These are phyloP conservation scores for Paraglomus brasilianum DNA, from an alignment of 192 early-diverging fungal species.

Conservation along the genomic window DNA sequence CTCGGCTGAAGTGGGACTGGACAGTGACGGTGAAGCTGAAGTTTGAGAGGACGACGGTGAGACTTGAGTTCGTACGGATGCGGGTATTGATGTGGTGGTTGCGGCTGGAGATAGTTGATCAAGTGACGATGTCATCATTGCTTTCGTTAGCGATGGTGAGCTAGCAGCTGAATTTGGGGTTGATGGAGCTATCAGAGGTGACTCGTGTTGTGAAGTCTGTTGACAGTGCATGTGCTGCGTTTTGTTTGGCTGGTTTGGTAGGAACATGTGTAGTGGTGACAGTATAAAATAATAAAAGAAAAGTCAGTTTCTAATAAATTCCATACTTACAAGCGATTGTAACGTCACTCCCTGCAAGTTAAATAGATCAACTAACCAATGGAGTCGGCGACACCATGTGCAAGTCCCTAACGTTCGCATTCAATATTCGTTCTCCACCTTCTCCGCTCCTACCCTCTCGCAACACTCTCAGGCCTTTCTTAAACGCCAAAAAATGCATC, in stretches of 20 bases:
- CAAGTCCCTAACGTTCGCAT: neutral
- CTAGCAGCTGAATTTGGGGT: neutral
- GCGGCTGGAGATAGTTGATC: slow-evolving; percentile 24
- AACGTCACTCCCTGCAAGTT: neutral
- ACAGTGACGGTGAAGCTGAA: slow-evolving; percentile 33
- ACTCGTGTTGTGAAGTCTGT: no score
- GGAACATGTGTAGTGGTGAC: neutral
- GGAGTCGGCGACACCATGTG: neutral
- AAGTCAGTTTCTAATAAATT: neutral
- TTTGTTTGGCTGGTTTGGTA: neutral
- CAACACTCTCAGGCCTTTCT: slow-evolving; percentile 47
- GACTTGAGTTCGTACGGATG: slow-evolving; percentile 28
- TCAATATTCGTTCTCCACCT: neutral
- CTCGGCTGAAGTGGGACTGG: slow-evolving; percentile 22
- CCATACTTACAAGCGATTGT: neutral
- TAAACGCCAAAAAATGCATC: slow-evolving; percentile 53
- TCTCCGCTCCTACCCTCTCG: neutral
- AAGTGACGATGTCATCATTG: slow-evolving; percentile 16
- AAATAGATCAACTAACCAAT: neutral
- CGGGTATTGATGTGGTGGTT: neutral
- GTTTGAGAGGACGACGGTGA: slow-evolving; percentile 37
- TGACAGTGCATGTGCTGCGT: slow-evolving; percentile 14
- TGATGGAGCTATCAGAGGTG: neutral
- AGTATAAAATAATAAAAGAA: neutral
- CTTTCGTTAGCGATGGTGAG: slow-evolving; percentile 8